These are phyloP conservation scores for Debaryomycetaceae sp. DNA, from an alignment of 1,139 yeast genomes.

Conservation along the genomic window DNA sequence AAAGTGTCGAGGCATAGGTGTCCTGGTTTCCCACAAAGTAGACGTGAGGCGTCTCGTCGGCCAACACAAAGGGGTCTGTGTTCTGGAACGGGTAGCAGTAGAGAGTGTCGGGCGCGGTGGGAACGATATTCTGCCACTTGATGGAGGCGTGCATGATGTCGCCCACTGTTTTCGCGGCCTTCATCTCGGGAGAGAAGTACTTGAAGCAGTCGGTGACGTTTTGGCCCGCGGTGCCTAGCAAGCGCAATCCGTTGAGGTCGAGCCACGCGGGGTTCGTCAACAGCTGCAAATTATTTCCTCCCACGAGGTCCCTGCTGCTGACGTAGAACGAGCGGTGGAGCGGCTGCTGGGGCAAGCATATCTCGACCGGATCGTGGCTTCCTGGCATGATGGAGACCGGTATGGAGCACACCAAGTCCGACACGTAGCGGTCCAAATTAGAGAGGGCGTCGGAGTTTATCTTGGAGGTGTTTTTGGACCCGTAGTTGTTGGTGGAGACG, in stretches of 20 bases:
- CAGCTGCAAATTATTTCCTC: constrained; percentile 36
- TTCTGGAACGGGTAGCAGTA: constrained; percentile 85
- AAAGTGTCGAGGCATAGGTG: constrained; percentile 40
- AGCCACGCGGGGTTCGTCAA: constrained; percentile 77
- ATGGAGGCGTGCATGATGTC: constrained; percentile 66
- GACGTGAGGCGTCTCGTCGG: constrained; percentile 72
- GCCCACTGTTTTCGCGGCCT: constrained; percentile 38
- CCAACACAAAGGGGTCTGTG: constrained; percentile 74
- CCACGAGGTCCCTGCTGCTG: constrained; percentile 40
- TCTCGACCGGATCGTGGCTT: constrained; percentile 73
- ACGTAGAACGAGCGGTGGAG: constrained; percentile 71
- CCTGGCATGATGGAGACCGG: constrained; percentile 87
- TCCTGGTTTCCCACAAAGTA: constrained; percentile 86
- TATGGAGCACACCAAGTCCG: constrained; percentile 55
- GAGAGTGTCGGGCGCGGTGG: constrained; percentile 95
- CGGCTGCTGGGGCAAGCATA: constrained; percentile 86
- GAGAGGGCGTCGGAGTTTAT: constrained; percentile 41
- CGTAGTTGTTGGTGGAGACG: constrained; percentile 42
- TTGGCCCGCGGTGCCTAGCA: constrained; percentile 82
- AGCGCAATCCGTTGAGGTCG: constrained; percentile 48
- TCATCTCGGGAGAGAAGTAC: constrained; percentile 56
- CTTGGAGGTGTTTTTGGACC: constrained; percentile 50
- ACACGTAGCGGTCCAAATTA: constrained; percentile 54
- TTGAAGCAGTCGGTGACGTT: constrained; percentile 73
- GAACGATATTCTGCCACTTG: constrained; percentile 83